Evolutionary conservation across 2,329 filamentous ascomycete species (phyloP), one percentile per base, ranked within the genome.

Genomic region (Colletotrichum godetiae): DNA sequence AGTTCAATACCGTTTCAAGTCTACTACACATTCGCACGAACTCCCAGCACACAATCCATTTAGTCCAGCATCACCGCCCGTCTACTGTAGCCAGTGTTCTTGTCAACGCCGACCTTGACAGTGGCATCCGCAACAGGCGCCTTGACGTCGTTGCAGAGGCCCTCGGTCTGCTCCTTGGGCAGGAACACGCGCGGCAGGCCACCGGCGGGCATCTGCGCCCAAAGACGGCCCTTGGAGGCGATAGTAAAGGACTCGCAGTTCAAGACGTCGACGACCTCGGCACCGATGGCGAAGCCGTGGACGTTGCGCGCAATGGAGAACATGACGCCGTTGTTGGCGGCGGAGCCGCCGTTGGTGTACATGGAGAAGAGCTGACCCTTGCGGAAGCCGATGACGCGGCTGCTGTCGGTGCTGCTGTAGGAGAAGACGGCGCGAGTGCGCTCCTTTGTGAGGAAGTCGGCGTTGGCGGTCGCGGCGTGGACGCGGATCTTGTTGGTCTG

Each of bases 401-500:
- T 73, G 56, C 61, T 70, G 60, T 65, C 67, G 8, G 15, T 24
- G 49, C 71, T 42, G 35, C 19, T 10, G 67, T 73, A 73, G 1
- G 71, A 73, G 61, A 73, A 73, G 46, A 73, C 49, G 0, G 71
- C 71, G n/a, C 49, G 67, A 2, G 31, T 73, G 15, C 71, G 71
- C 7, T 73, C 71, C 19, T 12, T 65, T n/a, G 67, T 57, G 49
- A 73, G 42, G 55, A 73, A 73, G 60, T 52, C 52, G 13, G 67
- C 10, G 67, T 71, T 71, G 6, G 55, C 60, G 15, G 42, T 7
- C 35, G 71, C 71, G 49, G 71, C 71, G 46, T 33, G 55, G 1
- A 15, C 49, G 15, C 89, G 88, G 57, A 90, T 82, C 61, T 83
- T 81, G 78, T 91, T 91, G 29, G 89, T 78, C 5, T 78, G 76